These are phyloP conservation scores for Nitzschia inconspicua DNA, from an alignment of 108 stramenopile species.

Conservation along the genomic window DNA sequence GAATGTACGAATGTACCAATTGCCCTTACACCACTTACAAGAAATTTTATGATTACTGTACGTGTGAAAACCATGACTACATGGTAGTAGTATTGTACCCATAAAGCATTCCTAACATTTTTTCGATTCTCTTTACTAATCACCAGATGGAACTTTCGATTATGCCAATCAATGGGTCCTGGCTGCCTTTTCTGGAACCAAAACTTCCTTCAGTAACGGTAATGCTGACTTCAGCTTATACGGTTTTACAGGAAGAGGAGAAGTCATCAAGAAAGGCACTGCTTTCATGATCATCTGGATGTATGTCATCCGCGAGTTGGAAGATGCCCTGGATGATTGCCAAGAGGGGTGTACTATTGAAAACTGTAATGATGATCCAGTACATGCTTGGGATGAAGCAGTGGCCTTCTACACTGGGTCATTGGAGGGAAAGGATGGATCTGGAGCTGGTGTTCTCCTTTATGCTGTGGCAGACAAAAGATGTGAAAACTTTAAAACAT, in stretches of 20 bases:
- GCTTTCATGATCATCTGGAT: conserved; percentile 63
- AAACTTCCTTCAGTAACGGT: conserved; percentile 54
- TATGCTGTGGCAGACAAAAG: conserved; percentile 74
- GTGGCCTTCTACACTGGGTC: conserved; percentile 61
- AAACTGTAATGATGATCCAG: conserved; percentile 62
- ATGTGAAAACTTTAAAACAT: conserved; percentile 63
- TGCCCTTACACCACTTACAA: conserved; percentile 47
- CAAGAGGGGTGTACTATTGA: conserved; percentile 35
- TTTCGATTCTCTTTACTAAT: no score
- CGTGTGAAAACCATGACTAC: no score
- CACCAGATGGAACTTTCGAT: conserved; percentile 54
- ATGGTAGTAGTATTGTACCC: no score
- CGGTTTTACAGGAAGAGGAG: conserved; percentile 13
- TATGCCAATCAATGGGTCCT: conserved; percentile 75
- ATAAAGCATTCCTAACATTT: no score
- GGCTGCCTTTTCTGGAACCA: conserved; percentile 50
- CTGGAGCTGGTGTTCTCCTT: conserved; percentile 44
- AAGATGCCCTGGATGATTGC: conserved; percentile 77
- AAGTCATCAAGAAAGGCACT: conserved; percentile 69
- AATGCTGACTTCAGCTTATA: conserved; percentile 37
- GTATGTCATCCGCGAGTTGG: conserved; percentile 60
- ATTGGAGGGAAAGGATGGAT: conserved; percentile 51
- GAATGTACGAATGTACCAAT: conserved; percentile 29
- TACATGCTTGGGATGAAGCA: conserved; percentile 64
- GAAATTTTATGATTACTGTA: conserved; percentile 66